Conservation (phyloP, 495 filamentous ascomycete genomes). For the Aspergillus sclerotiicarbonarius region DNA sequence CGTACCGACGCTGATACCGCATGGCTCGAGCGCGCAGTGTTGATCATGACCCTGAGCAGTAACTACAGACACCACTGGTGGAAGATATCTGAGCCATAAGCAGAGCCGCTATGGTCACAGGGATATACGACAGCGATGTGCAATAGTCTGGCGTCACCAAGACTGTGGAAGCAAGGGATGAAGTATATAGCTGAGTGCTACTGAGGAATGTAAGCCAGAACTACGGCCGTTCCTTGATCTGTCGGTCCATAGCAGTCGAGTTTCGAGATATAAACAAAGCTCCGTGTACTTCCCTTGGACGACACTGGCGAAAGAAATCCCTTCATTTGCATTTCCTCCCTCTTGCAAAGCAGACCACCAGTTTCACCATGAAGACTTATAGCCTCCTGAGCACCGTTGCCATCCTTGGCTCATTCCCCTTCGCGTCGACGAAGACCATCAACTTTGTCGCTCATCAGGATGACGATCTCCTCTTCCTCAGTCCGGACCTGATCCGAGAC, state of each 20-base stretch:
- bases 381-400: background rate
- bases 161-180: conserved; percentile 1
- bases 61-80: background rate
- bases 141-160: conserved; percentile 1
- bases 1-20: background rate
- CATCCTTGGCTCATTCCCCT: background rate
- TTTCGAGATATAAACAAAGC: background rate
- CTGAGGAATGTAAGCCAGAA: background rate
- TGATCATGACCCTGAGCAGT: background rate
- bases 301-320: background rate
- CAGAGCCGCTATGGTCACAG: background rate
- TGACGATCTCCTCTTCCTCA: conserved; percentile 23
- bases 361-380: background rate
- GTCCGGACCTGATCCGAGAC: conserved; percentile 16
- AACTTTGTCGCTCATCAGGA: conserved; percentile 25
- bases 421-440: conserved; percentile 9
- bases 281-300: background rate
- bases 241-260: background rate
- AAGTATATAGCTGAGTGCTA: background rate
- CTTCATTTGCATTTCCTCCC: too few species aligned
- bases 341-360: too few species aligned
- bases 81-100: background rate
- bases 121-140: background rate
- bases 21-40: background rate
- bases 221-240: background rate